Evolutionary conservation across 108 stramenopile genomes (phyloP).

Genomic region (Nitzschia sp.): DNA sequence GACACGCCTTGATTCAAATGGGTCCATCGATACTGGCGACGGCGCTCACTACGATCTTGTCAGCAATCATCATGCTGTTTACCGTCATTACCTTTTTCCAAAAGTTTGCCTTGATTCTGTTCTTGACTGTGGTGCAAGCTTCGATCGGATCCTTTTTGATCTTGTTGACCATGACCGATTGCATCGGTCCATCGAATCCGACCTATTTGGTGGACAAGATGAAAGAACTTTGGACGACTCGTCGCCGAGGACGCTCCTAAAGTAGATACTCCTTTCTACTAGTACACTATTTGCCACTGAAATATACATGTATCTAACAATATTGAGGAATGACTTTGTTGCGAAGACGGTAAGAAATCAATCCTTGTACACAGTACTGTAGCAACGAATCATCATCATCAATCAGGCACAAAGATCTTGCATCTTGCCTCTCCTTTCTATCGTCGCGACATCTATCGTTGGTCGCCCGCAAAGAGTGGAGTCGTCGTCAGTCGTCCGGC

Average conservation of each 20-base stretch:
- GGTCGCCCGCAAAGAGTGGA: too few species aligned
- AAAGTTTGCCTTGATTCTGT: constrained; percentile 50
- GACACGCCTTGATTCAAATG: constrained; percentile 45
- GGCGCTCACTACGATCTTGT: constrained; percentile 40
- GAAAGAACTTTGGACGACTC: neutral
- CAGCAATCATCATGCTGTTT: constrained; percentile 48
- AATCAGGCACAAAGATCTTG: too few species aligned
- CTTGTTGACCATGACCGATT: constrained; percentile 28
- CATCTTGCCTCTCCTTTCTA: too few species aligned
- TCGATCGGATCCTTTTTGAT: constrained; percentile 41
- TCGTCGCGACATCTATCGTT: too few species aligned
- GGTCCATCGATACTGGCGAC: constrained; percentile 54
- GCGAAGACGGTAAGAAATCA: too few species aligned
- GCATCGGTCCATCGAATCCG: constrained; percentile 41
- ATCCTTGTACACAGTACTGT: too few species aligned
- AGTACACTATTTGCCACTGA: neutral
- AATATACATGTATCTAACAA: neutral
- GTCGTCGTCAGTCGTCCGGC: too few species aligned
- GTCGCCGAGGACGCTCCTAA: neutral
- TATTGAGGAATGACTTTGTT: too few species aligned
- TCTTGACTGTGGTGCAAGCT: constrained; percentile 43
- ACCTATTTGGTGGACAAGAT: constrained; percentile 28
- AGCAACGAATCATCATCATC: too few species aligned
- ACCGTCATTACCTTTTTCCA: constrained; percentile 35
- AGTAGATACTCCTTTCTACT: neutral